Evolutionary conservation across 139 green algal genomes (phyloP), one percentile per base, ranked within the genome.

Genomic region (Chlorella vulgaris): DNA sequence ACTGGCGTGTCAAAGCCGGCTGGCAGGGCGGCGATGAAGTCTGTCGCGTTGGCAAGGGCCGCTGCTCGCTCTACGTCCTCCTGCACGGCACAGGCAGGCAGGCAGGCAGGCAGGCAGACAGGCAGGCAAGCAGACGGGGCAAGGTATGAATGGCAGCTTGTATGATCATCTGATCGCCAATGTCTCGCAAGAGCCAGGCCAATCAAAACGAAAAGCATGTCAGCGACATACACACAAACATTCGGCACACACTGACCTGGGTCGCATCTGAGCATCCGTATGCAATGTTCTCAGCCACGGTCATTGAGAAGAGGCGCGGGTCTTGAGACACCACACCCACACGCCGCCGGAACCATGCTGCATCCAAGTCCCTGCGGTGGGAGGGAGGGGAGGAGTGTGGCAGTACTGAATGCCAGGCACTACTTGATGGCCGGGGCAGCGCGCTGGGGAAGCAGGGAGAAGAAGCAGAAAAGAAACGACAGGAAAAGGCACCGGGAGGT

Each of bases 251-350:
- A n/a, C n/a, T n/a, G n/a, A 55, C 73, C 73, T 68, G 81, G 6
- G 73, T 83, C 7, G 86, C 82, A 38, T 81, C 79, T n/a, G 76
- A 76, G 50, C 83, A 80, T 53, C 91, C 93, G 79, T 93, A 95
- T 4, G 81, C 77, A 63, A 97, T 96, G 89, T 97, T 97, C 55
- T 87, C 90, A 1, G 85, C 85, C 6, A 97, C 85, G 42, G 70
- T 91, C 33, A 83, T 79, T 61, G 50, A 66, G 78, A 96, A 95
- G 60, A 97, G 89, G 33, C 83, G 81, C 1, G 92, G 91, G 36
- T 95, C 91, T 87, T 94, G 90, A 35, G 69, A 81, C 40, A 96
- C 92, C 24, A 95, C 87, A 4, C 90, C 91, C 5, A 96, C 86
- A 62, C 89, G 90, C 6, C 62, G 69, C 26, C 92, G 83, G 87